Conservation (phyloP, 192 early-diverging fungal genomes). For the Podila clonocystis region DNA sequence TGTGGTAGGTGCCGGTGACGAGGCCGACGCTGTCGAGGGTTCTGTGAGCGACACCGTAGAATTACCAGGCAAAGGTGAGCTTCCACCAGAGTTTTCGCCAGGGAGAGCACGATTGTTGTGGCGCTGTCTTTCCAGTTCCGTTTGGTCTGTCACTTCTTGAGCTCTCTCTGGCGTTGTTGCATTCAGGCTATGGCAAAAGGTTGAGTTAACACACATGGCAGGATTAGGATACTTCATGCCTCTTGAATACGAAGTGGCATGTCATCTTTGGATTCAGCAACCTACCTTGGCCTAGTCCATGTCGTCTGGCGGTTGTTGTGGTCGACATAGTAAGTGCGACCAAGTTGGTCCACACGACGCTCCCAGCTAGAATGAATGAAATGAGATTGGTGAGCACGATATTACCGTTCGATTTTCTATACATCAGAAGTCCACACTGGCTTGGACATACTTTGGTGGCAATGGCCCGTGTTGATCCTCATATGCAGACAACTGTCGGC, state of each 20-base stretch:
- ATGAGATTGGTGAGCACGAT: not conserved
- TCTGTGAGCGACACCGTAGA: constrained; percentile 22
- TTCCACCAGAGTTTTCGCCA: constrained; percentile 62
- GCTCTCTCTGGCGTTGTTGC: constrained; percentile 35
- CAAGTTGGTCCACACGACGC: constrained; percentile 91
- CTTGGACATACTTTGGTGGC: constrained; percentile 51
- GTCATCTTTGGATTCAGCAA: constrained; percentile 3
- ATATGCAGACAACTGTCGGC: constrained; percentile 50
- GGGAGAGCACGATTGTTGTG: constrained; percentile 88
- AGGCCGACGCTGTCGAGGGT: constrained; percentile 1
- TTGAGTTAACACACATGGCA: too few relatives aligned
- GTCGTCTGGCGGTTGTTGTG: constrained; percentile 97
- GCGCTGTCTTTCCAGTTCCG: constrained; percentile 79
- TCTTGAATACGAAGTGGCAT: not conserved
- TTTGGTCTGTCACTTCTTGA: constrained; percentile 62
- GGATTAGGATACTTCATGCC: not conserved
- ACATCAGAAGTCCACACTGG: too few relatives aligned
- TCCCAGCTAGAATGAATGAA: constrained; percentile 81
- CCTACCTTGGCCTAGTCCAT: constrained; percentile 75
- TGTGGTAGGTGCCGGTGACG: constrained; percentile 27
- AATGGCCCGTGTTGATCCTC: constrained; percentile 70
- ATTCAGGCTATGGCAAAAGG: constrained; percentile 30
- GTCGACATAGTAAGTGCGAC: constrained; percentile 97
- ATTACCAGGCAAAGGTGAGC: constrained; percentile 38
- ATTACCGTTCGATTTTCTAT: too few relatives aligned